A percentile compares a stretch with the other conserved stretches of the same genome.
Conservation (phyloP, 1,139 yeast species). For the Yamadazyma taylorii region DNA sequence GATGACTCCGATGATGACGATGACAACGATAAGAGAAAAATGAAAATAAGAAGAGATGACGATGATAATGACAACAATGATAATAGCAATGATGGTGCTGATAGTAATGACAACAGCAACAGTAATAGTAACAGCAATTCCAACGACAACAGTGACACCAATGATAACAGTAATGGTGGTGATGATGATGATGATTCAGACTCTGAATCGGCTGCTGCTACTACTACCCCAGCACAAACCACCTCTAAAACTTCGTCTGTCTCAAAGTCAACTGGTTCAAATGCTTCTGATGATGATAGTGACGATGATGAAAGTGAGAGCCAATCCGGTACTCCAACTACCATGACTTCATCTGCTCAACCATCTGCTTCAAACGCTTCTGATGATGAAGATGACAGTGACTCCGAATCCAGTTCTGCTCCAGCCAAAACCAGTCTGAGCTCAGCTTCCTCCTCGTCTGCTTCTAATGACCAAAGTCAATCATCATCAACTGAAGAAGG, state of each 20-base stretch:
- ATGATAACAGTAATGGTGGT: conserved; percentile 2
- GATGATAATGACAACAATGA: conserved; percentile 2
- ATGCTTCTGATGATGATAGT: background rate
- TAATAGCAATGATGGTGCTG: conserved; percentile 3
- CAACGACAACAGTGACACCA: conserved; percentile 3
- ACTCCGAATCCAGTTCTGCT: too few species aligned
- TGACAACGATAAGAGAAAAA: background rate
- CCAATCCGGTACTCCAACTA: too few species aligned
- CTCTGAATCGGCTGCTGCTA: background rate
- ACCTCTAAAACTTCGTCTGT: too few species aligned
- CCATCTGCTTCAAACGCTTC: too few species aligned
- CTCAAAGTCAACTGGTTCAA: conserved; percentile 1
- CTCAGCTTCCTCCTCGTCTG: background rate
- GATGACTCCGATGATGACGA: background rate
- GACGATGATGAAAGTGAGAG: background rate
- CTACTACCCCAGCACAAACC: too few species aligned
- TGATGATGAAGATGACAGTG: too few species aligned
- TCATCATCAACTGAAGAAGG: background rate
- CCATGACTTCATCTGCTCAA: too few species aligned
- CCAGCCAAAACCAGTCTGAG: conserved; percentile 1
- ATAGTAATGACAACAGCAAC: too few species aligned
- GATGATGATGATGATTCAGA: conserved; percentile 3
- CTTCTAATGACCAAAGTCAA: too few species aligned
- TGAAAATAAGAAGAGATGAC: conserved; percentile 2
- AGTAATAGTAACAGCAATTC: too few species aligned